Conservation (phyloP, 306 rosid species). For the Rosa persica region DNA sequence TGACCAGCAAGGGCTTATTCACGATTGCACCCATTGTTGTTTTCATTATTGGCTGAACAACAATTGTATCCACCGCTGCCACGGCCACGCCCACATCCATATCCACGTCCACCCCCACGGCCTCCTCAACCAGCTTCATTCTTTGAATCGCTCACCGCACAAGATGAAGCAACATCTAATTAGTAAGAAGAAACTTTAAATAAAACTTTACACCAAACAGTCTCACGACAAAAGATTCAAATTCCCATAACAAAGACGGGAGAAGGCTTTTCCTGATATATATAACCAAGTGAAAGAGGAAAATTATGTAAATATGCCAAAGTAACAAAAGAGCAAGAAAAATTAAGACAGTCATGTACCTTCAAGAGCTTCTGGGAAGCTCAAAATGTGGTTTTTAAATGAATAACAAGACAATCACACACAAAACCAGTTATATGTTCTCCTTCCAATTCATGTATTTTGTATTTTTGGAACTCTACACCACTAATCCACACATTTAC, state of each 20-base stretch:
- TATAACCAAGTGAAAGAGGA: too few species aligned
- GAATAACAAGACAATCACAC: neutral
- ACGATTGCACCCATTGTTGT: conserved; percentile 39
- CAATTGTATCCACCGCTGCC: conserved; percentile 50
- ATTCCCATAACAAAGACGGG: neutral
- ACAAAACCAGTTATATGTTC: neutral
- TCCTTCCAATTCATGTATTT: neutral
- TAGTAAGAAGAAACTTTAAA: neutral
- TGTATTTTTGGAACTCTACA: neutral
- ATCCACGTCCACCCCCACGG: conserved; percentile 67
- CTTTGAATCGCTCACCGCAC: conserved; percentile 72
- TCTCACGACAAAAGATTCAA: neutral
- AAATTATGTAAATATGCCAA: neutral
- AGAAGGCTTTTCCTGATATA: neutral
- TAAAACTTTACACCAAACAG: neutral
- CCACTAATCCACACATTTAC: neutral
- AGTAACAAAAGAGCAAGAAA: neutral
- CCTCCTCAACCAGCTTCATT: conserved; percentile 64
- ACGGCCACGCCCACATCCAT: conserved; percentile 41
- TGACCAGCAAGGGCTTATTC: conserved; percentile 44
- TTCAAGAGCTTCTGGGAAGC: neutral
- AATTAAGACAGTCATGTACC: neutral
- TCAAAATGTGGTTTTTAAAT: neutral
- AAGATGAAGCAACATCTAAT: neutral
- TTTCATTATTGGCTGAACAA: conserved; percentile 47